Evolutionary conservation across 352 stramenopile genomes (phyloP).

Genomic region (Globisporangium parvum): DNA sequence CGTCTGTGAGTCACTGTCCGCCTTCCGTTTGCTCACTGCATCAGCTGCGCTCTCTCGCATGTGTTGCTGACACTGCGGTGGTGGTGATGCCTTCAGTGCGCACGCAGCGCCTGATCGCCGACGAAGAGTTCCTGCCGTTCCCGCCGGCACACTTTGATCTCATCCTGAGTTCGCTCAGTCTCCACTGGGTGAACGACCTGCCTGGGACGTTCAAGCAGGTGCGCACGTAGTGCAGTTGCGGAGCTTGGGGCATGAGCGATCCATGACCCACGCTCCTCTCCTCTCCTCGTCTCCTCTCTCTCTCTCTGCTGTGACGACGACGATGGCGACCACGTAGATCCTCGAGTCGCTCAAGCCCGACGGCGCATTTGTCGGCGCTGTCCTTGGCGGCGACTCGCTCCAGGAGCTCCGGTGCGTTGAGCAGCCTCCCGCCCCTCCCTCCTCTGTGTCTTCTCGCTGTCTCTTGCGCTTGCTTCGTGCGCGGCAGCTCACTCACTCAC

Average conservation of each 20-base stretch:
- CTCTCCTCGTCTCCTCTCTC: no score
- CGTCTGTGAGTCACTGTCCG: neutral
- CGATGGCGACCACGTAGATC: conserved; percentile 24
- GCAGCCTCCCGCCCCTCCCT: no score
- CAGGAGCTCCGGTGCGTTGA: conserved; percentile 87
- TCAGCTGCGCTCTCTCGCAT: neutral
- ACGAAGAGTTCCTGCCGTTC: conserved; percentile 95
- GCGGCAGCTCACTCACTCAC: neutral
- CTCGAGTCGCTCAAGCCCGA: conserved; percentile 93
- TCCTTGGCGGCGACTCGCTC: conserved; percentile 94
- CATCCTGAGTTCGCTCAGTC: conserved; percentile 90
- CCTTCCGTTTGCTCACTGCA: neutral
- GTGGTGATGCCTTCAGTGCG: conserved; percentile 28
- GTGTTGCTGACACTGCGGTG: no score
- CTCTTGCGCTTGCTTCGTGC: no score
- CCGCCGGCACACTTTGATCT: conserved; percentile 94
- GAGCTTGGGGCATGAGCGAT: neutral
- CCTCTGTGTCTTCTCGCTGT: no score
- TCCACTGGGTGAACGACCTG: conserved; percentile 98
- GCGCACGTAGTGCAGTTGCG: neutral
- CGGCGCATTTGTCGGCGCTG: conserved; percentile 94
- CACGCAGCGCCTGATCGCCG: conserved; percentile 70
- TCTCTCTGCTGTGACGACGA: neutral
- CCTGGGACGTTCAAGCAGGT: conserved; percentile 80
- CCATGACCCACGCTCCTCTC: no score